These are phyloP conservation scores for Curvularia lunata DNA, from an alignment of 2,329 filamentous ascomycete species.

Conservation along the genomic window DNA sequence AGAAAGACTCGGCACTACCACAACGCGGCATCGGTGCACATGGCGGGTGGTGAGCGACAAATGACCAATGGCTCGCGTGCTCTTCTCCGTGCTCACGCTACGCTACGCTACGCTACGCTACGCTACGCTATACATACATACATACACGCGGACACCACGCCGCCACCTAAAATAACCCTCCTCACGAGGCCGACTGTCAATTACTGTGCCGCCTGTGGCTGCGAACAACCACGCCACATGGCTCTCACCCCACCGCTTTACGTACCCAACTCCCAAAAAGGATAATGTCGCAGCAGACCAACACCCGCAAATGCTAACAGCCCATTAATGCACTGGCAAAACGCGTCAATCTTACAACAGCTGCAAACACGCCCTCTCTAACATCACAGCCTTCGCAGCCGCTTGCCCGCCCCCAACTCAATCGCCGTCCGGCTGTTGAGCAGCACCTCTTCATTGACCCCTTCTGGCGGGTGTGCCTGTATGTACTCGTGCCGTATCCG, in stretches of 20 bases:
- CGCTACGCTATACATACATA: neutral
- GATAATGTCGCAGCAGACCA: conserved; percentile 3
- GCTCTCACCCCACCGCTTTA: neutral
- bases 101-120: too few relatives aligned
- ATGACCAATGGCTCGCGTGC: neutral
- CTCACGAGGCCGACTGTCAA: neutral
- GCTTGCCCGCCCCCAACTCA: conserved; percentile 46
- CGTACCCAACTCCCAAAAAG: conserved; percentile 13
- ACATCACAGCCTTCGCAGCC: conserved; percentile 38
- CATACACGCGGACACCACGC: neutral
- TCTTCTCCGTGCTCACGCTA: neutral
- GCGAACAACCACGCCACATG: neutral
- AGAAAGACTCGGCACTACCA: neutral
- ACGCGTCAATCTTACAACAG: conserved; percentile 33
- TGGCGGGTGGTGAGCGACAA: neutral
- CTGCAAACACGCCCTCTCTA: conserved; percentile 9
- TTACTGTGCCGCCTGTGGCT: conserved; percentile 2
- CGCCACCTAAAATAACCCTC: neutral
- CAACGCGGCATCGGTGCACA: neutral
- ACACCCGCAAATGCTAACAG: conserved; percentile 37
- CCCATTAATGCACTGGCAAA: conserved; percentile 26
- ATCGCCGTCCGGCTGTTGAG: conserved; percentile 48
- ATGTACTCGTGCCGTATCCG: conserved; percentile 54
- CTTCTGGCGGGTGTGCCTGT: conserved; percentile 42
- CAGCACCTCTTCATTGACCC: conserved; percentile 37